Conservation (phyloP, 345 rosid species). For the Excoecaria agallocha region DNA sequence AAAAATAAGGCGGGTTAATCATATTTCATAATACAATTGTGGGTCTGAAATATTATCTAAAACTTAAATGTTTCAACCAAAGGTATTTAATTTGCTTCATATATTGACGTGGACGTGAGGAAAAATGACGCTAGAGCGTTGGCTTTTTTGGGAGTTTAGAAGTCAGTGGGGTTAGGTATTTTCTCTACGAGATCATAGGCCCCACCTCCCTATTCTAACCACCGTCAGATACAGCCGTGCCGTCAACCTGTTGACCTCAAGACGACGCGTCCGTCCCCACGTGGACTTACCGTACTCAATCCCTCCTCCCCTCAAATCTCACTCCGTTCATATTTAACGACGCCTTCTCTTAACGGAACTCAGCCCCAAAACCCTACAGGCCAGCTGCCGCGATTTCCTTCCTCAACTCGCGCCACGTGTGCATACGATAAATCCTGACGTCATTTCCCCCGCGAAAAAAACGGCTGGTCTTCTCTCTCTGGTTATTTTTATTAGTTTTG, state of each 20-base stretch:
- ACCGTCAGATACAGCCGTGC: conserved; percentile 61
- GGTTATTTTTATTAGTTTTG: conserved; percentile 21
- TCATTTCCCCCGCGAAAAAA: conserved; percentile 32
- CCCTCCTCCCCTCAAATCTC: conserved; percentile 6
- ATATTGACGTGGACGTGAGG: conserved; percentile 37
- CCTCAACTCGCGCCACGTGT: conserved; percentile 15
- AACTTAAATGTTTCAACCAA: neutral
- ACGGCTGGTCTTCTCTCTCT: conserved; percentile 41
- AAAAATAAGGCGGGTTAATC: no score
- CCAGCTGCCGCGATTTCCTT: neutral
- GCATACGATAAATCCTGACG: conserved; percentile 18
- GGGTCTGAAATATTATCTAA: no score
- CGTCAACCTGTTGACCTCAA: conserved; percentile 80
- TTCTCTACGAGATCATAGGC: conserved; percentile 14
- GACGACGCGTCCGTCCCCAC: conserved; percentile 38
- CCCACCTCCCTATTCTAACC: conserved; percentile 36
- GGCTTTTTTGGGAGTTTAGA: conserved; percentile 1
- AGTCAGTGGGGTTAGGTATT: conserved; percentile 68
- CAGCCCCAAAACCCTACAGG: neutral
- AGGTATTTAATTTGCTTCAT: neutral
- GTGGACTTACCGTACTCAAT: conserved; percentile 29
- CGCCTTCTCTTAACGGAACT: conserved; percentile 11
- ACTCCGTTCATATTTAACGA: conserved; percentile 39
- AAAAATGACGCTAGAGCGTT: conserved; percentile 38
- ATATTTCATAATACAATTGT: no score